These are phyloP conservation scores for Evernia prunastri DNA, from an alignment of 495 filamentous ascomycete species.

Conservation along the genomic window DNA sequence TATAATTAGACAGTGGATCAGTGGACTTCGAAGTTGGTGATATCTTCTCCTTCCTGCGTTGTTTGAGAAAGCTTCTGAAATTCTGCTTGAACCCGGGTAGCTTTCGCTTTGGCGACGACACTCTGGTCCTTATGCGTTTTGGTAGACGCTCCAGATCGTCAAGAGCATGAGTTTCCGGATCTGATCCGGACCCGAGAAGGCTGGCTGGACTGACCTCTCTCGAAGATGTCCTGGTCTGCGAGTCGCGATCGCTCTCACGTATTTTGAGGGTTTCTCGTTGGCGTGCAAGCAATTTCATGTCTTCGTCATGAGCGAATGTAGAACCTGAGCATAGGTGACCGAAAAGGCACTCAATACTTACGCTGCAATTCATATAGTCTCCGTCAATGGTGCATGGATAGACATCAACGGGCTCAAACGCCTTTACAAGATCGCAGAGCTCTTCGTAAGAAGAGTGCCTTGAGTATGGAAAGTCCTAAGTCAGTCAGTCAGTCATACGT, in stretches of 20 bases:
- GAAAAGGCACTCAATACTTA: conserved; percentile 62
- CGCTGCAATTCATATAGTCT: conserved; percentile 51
- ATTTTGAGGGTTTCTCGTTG: conserved; percentile 5
- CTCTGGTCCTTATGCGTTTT: conserved; percentile 8
- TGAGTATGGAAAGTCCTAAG: conserved; percentile 70
- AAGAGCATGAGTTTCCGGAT: neutral
- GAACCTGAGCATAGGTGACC: conserved; percentile 58
- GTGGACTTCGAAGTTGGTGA: neutral
- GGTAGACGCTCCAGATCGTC: neutral
- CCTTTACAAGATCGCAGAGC: conserved; percentile 60
- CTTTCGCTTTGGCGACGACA: neutral
- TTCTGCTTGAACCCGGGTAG: neutral
- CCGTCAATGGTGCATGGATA: conserved; percentile 77
- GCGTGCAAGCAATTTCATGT: conserved; percentile 40
- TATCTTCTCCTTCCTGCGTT: neutral
- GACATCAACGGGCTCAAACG: conserved; percentile 68
- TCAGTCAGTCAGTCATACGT: neutral
- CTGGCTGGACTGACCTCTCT: neutral
- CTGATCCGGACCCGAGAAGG: neutral
- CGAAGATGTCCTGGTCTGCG: neutral
- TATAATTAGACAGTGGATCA: neutral
- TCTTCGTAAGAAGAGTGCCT: conserved; percentile 84
- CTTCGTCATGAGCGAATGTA: conserved; percentile 58
- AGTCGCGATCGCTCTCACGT: conserved; percentile 1
- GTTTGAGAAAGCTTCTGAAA: neutral